Conservation (phyloP, 2,329 filamentous ascomycete genomes). For the Trichocomaceae sp. region DNA sequence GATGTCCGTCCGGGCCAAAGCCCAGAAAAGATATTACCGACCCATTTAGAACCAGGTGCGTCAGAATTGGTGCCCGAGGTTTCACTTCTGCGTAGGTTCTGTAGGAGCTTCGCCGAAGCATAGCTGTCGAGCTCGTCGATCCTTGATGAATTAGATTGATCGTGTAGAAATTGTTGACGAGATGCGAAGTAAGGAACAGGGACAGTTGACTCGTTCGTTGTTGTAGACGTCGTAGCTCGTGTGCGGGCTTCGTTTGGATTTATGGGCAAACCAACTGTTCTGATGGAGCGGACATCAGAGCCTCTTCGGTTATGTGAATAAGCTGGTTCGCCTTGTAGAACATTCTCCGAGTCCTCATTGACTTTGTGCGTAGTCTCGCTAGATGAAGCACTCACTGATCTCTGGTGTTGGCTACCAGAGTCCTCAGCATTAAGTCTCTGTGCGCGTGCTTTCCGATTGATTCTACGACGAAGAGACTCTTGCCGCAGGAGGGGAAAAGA, state of each 20-base stretch:
- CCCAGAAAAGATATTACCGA: slow-evolving; percentile 48
- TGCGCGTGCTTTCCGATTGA: slow-evolving; percentile 46
- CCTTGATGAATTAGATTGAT: slow-evolving; percentile 19
- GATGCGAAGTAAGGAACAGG: slow-evolving; percentile 50
- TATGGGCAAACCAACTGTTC: slow-evolving; percentile 39
- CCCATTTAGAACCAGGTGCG: slow-evolving; percentile 45
- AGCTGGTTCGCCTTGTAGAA: slow-evolving; percentile 16
- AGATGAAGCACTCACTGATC: slow-evolving; percentile 42
- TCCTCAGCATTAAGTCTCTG: slow-evolving; percentile 38
- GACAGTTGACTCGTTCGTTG: slow-evolving; percentile 45
- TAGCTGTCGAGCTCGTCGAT: slow-evolving; percentile 35
- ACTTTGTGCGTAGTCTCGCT: slow-evolving; percentile 34
- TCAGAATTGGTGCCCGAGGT: slow-evolving; percentile 42
- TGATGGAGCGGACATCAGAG: slow-evolving; percentile 40
- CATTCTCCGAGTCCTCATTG: slow-evolving; percentile 27
- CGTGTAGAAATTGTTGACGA: slow-evolving; percentile 31
- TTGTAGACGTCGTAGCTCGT: slow-evolving; percentile 47
- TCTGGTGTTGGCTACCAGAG: slow-evolving; percentile 23
- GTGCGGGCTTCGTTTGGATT: slow-evolving; percentile 39
- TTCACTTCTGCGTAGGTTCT: slow-evolving; percentile 48
- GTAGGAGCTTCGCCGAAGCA: slow-evolving; percentile 50
- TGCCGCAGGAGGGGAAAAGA: slow-evolving; percentile 45
- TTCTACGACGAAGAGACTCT: slow-evolving; percentile 48
- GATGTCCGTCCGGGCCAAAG: slow-evolving; percentile 49
- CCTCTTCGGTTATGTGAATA: slow-evolving; percentile 28